Evolutionary conservation across 306 rosid genomes (phyloP), one percentile per base, ranked within the genome.

Genomic region (Cicer yamashitae): DNA sequence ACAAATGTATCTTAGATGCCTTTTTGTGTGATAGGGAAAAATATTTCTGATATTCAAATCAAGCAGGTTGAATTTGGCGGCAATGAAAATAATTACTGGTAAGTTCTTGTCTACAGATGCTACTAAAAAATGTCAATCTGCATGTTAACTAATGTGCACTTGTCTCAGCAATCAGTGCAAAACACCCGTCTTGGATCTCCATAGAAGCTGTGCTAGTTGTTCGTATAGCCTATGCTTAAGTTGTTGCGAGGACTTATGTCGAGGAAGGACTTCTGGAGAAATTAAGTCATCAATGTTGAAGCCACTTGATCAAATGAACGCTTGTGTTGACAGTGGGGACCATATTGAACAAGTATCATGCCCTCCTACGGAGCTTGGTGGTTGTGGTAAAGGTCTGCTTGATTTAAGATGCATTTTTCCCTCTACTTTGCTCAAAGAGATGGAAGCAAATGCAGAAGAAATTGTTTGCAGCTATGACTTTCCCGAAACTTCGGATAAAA

Each of bases 391-490:
- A 52, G 77, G 84, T 75, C 74, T 81, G 62, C 97, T 90, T 77
- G 92, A 92, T 61, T 86, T 96, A 88, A 88, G 89, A 89, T 85
- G 85, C 81, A 58, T 86, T 71, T 89, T 88, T 37, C 88, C 97
- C 18, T 18, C 85, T 58, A 83, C 77, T 82, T 92, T 91, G 97
- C 88, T 87, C 70, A 87, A 85, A 82, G 96, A 96, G 77, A 88
- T 96, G 75, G 93, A 96, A 89, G 83, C 67, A 69, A 88, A 82
- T 72, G 99, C 99, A 56, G 99, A 96, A 88, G 96, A 96, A 86
- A 83, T 96, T 74, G 91, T 87, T 54, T 96, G 99, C 91, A 92
- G 94, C 89, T 96, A 92, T 79, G 99, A 96, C 56, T 82, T 90
- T 61, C 99, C 99, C 3, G 97, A 92, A 78, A 84, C 88, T 57